phyloP scores from a whole-genome alignment of 192 early-diverging fungal genomes.

The Dimargaris verticillata region DNA sequence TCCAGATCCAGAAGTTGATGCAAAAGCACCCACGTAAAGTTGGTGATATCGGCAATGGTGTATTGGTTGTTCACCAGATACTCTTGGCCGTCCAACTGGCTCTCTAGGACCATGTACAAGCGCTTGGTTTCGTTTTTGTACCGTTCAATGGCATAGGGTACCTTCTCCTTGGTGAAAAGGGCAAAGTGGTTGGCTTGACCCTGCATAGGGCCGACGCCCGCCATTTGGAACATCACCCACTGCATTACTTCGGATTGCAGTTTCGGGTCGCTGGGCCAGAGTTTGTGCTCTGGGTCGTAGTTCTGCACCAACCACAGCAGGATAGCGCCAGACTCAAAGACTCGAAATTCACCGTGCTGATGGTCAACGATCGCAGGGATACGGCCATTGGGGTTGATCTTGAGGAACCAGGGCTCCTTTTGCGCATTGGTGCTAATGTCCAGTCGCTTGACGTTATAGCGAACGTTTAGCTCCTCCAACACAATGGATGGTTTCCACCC shows the following conservation, averaged over 20 bases:
- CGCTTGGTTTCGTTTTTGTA: constrained; percentile 34
- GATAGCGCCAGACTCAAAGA: constrained; percentile 42
- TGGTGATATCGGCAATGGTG: constrained; percentile 34
- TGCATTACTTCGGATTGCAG: constrained; percentile 25
- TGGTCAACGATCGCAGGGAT: constrained; percentile 36
- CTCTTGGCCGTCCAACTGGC: constrained; percentile 15
- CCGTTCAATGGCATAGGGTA: constrained; percentile 32
- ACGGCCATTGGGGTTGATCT: constrained; percentile 35
- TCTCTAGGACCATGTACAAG: constrained; percentile 25
- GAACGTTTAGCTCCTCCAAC: constrained; percentile 32
- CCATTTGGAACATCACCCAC: constrained; percentile 36
- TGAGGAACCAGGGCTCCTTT: constrained; percentile 29
- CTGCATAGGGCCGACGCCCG: constrained; percentile 28
- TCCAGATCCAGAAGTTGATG: constrained; percentile 13
- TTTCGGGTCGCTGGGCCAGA: constrained; percentile 27
- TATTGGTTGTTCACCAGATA: constrained; percentile 21
- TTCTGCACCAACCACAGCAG: constrained; percentile 35
- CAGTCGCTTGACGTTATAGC: constrained; percentile 22
- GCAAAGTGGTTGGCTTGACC: constrained; percentile 35
- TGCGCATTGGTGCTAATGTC: constrained; percentile 27
- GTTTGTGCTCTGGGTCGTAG: constrained; percentile 29
- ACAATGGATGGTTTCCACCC: constrained; percentile 30
- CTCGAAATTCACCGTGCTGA: constrained; percentile 25
- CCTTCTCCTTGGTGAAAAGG: constrained; percentile 28
- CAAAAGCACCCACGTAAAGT: constrained; percentile 24